Conservation (phyloP, 2,329 filamentous ascomycete genomes). For the Neonectria sp. region DNA sequence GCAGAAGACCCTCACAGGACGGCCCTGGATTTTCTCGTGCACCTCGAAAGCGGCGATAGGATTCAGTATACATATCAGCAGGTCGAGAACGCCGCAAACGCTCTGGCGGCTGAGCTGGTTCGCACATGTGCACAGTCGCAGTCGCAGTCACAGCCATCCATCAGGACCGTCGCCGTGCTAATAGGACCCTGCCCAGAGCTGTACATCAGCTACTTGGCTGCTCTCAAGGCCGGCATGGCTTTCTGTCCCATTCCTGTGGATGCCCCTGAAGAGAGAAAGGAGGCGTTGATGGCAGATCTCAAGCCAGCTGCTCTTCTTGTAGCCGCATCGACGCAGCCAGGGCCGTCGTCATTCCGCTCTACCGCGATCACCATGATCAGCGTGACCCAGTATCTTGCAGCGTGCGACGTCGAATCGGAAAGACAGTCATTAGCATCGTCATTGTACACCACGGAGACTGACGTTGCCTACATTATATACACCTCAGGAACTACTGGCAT, state of each 20-base stretch:
- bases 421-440: not conserved
- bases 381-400: not conserved
- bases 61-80: not conserved
- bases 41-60: not conserved
- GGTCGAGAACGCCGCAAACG: not conserved
- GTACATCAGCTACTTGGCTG: conserved; percentile 54
- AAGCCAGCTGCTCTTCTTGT: not conserved
- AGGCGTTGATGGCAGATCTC: not conserved
- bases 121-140: not conserved
- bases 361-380: not conserved
- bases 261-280: conserved; percentile 46
- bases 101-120: not conserved
- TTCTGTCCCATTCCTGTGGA: conserved; percentile 57
- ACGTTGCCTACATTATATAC: not conserved
- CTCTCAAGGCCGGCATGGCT: conserved; percentile 53
- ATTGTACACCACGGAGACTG: not conserved
- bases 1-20: not conserved
- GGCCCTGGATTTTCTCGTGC: not conserved
- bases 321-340: not conserved
- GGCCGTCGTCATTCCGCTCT: not conserved
- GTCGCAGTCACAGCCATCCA: not conserved
- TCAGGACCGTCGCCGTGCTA: not conserved
- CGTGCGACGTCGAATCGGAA: not conserved
- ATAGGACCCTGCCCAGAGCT: conserved; percentile 50
- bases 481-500: not conserved